Evolutionary conservation across 2,329 filamentous ascomycete genomes (phyloP).

Genomic region (Aureobasidium sp.): DNA sequence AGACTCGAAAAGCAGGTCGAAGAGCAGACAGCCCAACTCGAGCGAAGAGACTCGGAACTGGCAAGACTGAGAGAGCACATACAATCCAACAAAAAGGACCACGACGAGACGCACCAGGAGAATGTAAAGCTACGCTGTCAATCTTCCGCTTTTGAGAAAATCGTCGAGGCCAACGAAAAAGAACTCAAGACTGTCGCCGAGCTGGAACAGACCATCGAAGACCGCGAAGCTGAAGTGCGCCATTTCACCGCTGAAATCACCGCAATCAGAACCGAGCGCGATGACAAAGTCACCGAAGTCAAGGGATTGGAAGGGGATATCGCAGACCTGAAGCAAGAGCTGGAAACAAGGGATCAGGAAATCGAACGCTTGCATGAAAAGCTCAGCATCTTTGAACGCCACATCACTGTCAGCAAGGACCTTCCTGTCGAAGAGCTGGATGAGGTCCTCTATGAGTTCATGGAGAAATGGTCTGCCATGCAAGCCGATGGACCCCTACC

Average conservation of each 20-base stretch:
- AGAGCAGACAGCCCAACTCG: neutral
- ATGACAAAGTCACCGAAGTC: neutral
- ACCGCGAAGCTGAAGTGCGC: neutral
- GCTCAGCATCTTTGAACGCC: neutral
- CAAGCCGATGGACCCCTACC: neutral
- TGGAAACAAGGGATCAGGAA: neutral
- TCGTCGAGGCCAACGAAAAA: neutral
- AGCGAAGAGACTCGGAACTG: neutral
- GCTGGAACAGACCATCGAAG: neutral
- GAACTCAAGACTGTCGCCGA: neutral
- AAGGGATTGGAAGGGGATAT: conserved; percentile 3
- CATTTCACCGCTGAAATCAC: neutral
- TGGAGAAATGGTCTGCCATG: neutral
- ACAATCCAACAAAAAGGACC: neutral
- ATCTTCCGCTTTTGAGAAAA: neutral
- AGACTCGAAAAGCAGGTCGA: neutral
- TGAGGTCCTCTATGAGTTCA: neutral
- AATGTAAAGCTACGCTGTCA: neutral
- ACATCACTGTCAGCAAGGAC: neutral
- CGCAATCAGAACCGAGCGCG: neutral
- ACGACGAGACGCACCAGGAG: neutral
- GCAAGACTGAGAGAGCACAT: neutral
- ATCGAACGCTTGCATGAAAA: neutral
- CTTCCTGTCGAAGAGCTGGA: neutral
- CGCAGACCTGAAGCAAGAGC: neutral